These are phyloP conservation scores for Typha latifolia DNA, from an alignment of 176 grass and related monocot species.

Conservation along the genomic window DNA sequence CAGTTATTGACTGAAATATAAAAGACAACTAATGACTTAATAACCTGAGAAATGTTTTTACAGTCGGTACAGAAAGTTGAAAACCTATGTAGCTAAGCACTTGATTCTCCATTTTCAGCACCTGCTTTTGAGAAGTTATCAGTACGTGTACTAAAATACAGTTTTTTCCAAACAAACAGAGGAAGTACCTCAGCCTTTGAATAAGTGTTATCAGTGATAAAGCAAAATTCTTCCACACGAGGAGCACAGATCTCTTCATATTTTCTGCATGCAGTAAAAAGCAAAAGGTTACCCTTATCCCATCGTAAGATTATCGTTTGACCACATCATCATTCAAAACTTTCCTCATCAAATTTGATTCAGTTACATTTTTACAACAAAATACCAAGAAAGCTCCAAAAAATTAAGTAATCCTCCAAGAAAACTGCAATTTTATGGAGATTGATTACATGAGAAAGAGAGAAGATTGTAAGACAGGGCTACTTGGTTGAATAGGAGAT, in stretches of 20 bases:
- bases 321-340: no score
- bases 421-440: no score
- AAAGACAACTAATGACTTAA: neutral
- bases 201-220: constrained; percentile 76
- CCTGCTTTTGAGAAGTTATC: constrained; percentile 34
- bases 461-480: no score
- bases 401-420: no score
- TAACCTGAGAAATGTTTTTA: constrained; percentile 82
- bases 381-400: no score
- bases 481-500: no score
- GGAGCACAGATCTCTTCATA: constrained; percentile 84
- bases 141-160: neutral
- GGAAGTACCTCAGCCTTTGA: constrained; percentile 54
- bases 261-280: constrained; percentile 38
- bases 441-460: no score
- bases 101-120: constrained; percentile 68
- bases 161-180: neutral
- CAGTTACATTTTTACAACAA: no score
- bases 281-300: no score
- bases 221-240: constrained; percentile 73
- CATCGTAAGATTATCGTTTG: no score
- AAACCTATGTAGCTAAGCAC: constrained; percentile 53
- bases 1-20: neutral
- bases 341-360: no score
- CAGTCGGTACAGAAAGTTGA: constrained; percentile 73